Evolutionary conservation across 257 asterid species (phyloP).

Genomic region (Nicotiana otophora): DNA sequence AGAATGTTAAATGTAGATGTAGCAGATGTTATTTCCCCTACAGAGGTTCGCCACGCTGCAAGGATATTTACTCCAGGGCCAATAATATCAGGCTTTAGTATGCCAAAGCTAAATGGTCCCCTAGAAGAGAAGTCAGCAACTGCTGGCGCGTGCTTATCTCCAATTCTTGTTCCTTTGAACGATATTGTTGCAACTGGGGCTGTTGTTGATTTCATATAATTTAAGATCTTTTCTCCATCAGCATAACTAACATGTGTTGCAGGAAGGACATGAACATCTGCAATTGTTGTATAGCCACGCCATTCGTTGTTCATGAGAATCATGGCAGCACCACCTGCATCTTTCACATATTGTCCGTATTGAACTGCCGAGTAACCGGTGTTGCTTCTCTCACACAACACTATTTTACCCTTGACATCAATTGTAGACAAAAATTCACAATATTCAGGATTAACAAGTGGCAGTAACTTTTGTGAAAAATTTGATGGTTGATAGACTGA

Average conservation of each 20-base stretch:
- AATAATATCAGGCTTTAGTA: slow-evolving; percentile 3
- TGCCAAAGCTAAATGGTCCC: slow-evolving; percentile 6
- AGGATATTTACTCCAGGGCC: slow-evolving; percentile 9
- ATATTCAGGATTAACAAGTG: neutral
- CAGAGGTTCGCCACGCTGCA: slow-evolving; percentile 2
- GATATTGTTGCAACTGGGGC: slow-evolving; percentile 3
- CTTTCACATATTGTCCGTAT: neutral
- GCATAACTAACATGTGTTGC: slow-evolving; percentile 3
- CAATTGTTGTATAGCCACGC: neutral
- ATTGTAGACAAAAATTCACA: neutral
- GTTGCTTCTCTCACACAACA: neutral
- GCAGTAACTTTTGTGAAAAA: neutral
- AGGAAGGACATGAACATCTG: slow-evolving; percentile 4
- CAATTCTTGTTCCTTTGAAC: slow-evolving; percentile 8
- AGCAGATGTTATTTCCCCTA: neutral
- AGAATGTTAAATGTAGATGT: neutral
- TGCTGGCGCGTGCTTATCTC: neutral
- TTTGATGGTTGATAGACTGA: neutral
- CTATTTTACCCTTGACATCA: neutral
- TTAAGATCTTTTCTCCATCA: neutral
- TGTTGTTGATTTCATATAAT: slow-evolving; percentile 10
- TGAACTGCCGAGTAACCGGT: too few species aligned
- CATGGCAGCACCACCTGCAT: slow-evolving; percentile 5
- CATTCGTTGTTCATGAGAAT: neutral
- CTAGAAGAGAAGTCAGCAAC: slow-evolving; percentile 9